Evolutionary conservation across 148 eudicot species (phyloP).

Genomic region (Silene conica): DNA sequence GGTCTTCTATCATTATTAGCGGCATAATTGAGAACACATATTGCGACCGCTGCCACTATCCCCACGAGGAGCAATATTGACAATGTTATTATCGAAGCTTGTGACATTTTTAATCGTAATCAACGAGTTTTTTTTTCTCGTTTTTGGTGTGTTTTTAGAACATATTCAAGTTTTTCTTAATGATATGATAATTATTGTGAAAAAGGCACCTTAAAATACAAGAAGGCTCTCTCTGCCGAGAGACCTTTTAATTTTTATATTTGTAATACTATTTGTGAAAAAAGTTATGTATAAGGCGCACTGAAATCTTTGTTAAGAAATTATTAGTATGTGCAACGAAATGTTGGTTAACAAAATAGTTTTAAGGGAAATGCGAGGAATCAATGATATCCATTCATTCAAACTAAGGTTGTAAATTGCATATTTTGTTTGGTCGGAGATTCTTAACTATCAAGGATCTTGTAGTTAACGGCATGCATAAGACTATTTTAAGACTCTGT

Average conservation of each 20-base stretch:
- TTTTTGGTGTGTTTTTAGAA: background rate
- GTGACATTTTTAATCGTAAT: constrained; percentile 17
- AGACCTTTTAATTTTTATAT: constrained; percentile 11
- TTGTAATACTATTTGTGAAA: background rate
- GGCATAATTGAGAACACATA: constrained; percentile 21
- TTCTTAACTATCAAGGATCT: background rate
- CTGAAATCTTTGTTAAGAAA: too few species aligned
- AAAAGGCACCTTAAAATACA: background rate
- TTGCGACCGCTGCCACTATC: constrained; percentile 41
- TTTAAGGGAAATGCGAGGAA: background rate
- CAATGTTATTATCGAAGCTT: constrained; percentile 26
- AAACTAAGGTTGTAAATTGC: background rate
- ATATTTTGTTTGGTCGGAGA: background rate
- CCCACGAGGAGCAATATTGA: constrained; percentile 46
- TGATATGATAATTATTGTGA: background rate
- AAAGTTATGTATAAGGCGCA: background rate
- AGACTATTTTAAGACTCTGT: background rate
- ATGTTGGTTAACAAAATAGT: constrained; percentile 2
- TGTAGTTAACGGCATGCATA: background rate
- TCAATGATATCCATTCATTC: background rate
- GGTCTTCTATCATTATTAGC: constrained; percentile 1
- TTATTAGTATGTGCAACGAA: background rate
- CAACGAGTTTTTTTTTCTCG: background rate
- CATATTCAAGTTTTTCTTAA: too few species aligned
- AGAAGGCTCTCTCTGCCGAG: constrained; percentile 27